phyloP scores from a whole-genome alignment of 2,329 filamentous ascomycete species.

The Elsinoe fawcettii region DNA sequence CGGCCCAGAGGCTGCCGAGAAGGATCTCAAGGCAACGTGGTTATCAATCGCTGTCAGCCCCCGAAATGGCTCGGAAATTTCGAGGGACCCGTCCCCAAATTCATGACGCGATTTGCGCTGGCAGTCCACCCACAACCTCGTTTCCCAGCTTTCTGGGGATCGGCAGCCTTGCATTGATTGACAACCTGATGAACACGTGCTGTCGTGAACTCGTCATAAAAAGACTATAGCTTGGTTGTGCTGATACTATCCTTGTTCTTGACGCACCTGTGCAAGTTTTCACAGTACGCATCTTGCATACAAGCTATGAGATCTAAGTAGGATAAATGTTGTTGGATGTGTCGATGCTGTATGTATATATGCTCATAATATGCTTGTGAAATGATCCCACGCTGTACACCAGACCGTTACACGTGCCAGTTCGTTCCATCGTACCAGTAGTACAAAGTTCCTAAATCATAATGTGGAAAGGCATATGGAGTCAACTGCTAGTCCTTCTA shows the following conservation, averaged over 20 bases:
- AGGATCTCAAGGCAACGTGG: constrained; percentile 5
- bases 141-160: constrained; percentile 1
- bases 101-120: constrained; percentile 1
- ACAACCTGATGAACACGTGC: constrained; percentile 1
- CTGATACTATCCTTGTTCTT: no score
- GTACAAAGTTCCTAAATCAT: background rate
- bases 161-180: constrained; percentile 9
- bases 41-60: background rate
- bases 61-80: background rate
- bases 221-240: no score
- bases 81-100: background rate
- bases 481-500: background rate
- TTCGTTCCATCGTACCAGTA: background rate
- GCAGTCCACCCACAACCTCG: background rate
- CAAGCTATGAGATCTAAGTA: background rate
- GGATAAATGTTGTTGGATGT: background rate
- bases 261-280: no score
- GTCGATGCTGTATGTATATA: background rate
- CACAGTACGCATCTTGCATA: background rate
- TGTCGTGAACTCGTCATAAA: background rate
- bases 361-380: background rate
- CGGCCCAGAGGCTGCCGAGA: constrained; percentile 5
- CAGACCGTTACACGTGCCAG: background rate
- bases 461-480: background rate
- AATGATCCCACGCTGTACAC: background rate